A percentile compares a stretch with the other conserved stretches of the same genome.
Conservation (phyloP, 768 basidiomycete species). For the Xerocomellus chrysenteron region DNA sequence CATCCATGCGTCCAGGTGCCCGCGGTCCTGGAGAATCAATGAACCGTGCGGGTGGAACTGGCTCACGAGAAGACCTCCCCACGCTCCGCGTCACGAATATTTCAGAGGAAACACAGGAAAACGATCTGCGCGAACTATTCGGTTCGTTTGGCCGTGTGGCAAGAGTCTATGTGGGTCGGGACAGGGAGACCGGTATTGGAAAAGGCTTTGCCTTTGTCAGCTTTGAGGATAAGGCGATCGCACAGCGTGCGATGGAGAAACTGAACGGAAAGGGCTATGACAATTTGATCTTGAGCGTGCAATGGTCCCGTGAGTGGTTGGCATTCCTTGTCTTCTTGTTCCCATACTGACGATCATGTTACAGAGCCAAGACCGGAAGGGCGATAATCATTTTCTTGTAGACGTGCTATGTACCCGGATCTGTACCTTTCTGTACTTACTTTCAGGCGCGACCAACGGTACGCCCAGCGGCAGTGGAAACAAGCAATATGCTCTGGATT, state of each 20-base stretch:
- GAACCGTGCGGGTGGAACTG: constrained; percentile 43
- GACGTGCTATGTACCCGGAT: constrained; percentile 1
- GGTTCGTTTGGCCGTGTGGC: constrained; percentile 80
- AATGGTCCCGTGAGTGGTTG: constrained; percentile 59
- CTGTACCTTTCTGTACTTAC: constrained; percentile 1
- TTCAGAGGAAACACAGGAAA: constrained; percentile 92
- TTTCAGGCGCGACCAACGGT: too few species aligned
- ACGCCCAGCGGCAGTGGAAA: too few species aligned
- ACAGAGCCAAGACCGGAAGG: constrained; percentile 47
- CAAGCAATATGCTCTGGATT: too few species aligned
- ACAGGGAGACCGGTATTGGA: constrained; percentile 90
- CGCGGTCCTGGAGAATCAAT: constrained; percentile 77
- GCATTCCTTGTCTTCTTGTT: neutral
- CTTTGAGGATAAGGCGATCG: constrained; percentile 79
- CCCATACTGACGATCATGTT: neutral
- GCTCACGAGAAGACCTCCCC: constrained; percentile 85
- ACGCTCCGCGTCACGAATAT: constrained; percentile 97
- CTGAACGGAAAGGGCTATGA: constrained; percentile 91
- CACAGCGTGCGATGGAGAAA: constrained; percentile 89
- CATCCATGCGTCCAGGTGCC: constrained; percentile 78
- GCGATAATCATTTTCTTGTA: constrained; percentile 18
- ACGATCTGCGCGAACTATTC: constrained; percentile 91
- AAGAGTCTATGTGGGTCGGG: constrained; percentile 91
- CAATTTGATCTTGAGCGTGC: constrained; percentile 75
- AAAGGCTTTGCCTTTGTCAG: constrained; percentile 98